Percentiles rank a stretch among this genome's conserved stretches.
Conservation (phyloP, 2,329 filamentous ascomycete genomes). For the Diplocarpon rosae region DNA sequence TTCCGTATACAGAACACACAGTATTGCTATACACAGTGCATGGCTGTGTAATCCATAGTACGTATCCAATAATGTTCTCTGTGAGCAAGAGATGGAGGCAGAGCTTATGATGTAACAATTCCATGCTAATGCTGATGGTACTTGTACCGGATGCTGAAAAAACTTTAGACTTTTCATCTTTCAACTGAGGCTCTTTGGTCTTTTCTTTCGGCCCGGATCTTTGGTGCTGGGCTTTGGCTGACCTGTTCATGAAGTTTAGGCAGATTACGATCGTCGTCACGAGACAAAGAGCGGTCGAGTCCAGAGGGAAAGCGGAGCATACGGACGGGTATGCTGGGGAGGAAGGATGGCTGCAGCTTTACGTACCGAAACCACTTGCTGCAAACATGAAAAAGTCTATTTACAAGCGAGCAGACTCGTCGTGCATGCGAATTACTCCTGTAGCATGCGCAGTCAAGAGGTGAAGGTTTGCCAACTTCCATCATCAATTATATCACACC, state of each 20-base stretch:
- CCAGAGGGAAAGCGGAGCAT: too few species aligned
- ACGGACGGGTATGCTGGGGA: too few species aligned
- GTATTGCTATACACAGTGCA: neutral
- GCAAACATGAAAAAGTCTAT: too few species aligned
- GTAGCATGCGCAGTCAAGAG: too few species aligned
- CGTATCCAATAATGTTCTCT: conserved; percentile 8
- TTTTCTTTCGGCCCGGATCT: neutral
- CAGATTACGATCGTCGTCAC: too few species aligned
- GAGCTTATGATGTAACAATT: conserved; percentile 58
- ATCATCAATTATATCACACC: too few species aligned
- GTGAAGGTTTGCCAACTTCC: too few species aligned
- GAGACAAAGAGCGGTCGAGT: too few species aligned
- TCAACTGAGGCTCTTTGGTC: conserved; percentile 49
- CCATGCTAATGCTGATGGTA: conserved; percentile 67
- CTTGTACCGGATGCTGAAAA: conserved; percentile 46
- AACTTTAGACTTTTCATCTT: conserved; percentile 72
- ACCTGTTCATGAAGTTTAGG: neutral
- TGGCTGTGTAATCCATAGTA: conserved; percentile 10
- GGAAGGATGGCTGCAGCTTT: too few species aligned
- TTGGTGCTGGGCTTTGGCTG: neutral
- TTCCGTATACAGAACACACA: neutral
- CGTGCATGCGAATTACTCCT: too few species aligned
- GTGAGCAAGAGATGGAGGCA: neutral
- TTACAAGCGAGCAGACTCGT: too few species aligned
- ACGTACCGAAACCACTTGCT: too few species aligned